Percentiles rank a stretch among this genome's conserved stretches.
These are phyloP conservation scores for Vitis labrusca DNA, from an alignment of 164 flowering plant species.

Conservation along the genomic window DNA sequence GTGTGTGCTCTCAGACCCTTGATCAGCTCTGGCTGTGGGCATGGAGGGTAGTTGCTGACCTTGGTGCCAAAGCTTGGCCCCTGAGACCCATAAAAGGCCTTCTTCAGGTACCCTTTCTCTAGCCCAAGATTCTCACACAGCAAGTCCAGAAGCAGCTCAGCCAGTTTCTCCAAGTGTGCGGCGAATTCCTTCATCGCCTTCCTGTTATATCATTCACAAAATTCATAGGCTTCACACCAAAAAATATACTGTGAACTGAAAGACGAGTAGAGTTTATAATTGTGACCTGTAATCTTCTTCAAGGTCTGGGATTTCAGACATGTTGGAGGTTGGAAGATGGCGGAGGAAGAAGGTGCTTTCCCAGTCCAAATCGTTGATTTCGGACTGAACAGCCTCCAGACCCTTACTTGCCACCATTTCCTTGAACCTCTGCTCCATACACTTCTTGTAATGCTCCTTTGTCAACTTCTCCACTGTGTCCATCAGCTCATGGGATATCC, in stretches of 20 bases:
- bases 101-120: constrained; percentile 78
- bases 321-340: constrained; percentile 80
- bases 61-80: constrained; percentile 90
- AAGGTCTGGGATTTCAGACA: constrained; percentile 74
- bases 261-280: background rate
- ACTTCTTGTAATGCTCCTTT: constrained; percentile 72
- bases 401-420: constrained; percentile 63
- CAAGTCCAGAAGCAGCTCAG: constrained; percentile 71
- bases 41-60: constrained; percentile 93
- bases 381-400: constrained; percentile 51
- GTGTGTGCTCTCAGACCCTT: constrained; percentile 93
- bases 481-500: constrained; percentile 66
- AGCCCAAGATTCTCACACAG: constrained; percentile 86
- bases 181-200: constrained; percentile 77
- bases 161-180: constrained; percentile 55
- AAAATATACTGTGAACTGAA: too few relatives aligned
- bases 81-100: constrained; percentile 64
- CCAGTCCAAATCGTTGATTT: constrained; percentile 71
- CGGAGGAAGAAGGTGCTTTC: constrained; percentile 87
- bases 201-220: constrained; percentile 27
- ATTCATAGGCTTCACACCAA: background rate
- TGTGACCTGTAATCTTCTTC: constrained; percentile 56
- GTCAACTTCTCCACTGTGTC: constrained; percentile 81
- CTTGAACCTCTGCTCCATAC: constrained; percentile 73
- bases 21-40: constrained; percentile 81